Evolutionary conservation across 2,329 filamentous ascomycete species (phyloP).

Genomic region (Pyricularia sp.): DNA sequence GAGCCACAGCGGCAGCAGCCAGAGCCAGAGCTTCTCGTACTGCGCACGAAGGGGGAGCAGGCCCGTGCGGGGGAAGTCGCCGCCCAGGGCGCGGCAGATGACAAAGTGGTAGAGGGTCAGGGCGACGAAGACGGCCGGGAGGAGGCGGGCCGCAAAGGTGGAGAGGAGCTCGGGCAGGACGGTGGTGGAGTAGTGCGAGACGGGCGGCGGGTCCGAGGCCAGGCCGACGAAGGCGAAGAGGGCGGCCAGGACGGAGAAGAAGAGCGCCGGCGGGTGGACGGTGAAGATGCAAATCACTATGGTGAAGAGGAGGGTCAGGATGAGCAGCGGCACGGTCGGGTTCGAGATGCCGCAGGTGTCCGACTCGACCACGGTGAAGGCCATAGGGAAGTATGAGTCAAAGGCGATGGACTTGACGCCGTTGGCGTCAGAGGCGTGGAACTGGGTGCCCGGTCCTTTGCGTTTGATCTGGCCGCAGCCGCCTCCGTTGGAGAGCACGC

Average conservation of each 20-base stretch:
- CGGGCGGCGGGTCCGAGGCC: constrained; percentile 75
- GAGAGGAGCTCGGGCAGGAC: constrained; percentile 52
- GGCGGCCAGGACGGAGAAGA: constrained; percentile 68
- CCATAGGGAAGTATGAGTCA: constrained; percentile 61
- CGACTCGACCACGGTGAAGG: constrained; percentile 49
- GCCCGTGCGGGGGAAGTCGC: constrained; percentile 10
- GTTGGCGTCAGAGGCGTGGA: constrained; percentile 30
- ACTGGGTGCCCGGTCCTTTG: constrained; percentile 49
- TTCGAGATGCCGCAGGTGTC: background rate
- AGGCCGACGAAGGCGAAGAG: constrained; percentile 85
- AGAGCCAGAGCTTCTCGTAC: constrained; percentile 61
- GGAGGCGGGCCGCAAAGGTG: constrained; percentile 39
- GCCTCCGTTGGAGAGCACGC: constrained; percentile 50
- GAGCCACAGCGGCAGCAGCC: constrained; percentile 62
- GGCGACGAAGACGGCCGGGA: constrained; percentile 60
- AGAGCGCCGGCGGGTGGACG: constrained; percentile 67
- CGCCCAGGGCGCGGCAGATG: constrained; percentile 44
- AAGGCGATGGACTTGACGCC: constrained; percentile 57
- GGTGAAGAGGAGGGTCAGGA: constrained; percentile 69
- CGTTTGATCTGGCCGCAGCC: constrained; percentile 61
- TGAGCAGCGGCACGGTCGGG: constrained; percentile 58
- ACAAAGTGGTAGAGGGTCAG: constrained; percentile 59
- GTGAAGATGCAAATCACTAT: constrained; percentile 70
- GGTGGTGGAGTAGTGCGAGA: constrained; percentile 47
- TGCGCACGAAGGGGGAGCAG: constrained; percentile 41